These are phyloP conservation scores for Euptelea pleiosperma DNA, from an alignment of 164 flowering plant genomes.

Conservation along the genomic window DNA sequence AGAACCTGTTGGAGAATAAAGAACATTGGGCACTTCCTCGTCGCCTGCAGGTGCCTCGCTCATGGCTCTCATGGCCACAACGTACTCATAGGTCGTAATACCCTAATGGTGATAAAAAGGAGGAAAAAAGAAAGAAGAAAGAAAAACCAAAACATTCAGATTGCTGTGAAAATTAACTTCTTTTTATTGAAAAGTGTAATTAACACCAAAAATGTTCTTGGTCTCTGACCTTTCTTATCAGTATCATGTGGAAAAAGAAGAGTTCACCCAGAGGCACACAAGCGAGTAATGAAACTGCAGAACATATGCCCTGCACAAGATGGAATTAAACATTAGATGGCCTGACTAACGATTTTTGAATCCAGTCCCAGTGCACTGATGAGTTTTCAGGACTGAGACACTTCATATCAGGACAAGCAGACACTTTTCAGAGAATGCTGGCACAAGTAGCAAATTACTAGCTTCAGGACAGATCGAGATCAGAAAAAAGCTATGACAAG, in stretches of 20 bases:
- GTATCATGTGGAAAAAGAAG: constrained; percentile 92
- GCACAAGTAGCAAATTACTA: too few species aligned
- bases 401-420: neutral
- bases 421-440: too few species aligned
- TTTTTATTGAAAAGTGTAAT: neutral
- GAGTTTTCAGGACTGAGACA: neutral
- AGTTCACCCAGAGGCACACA: constrained; percentile 90
- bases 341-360: neutral
- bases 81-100: constrained; percentile 92
- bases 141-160: too few species aligned
- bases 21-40: constrained; percentile 55
- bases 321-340: neutral
- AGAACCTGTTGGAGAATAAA: constrained; percentile 83
- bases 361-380: neutral
- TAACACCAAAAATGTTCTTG: neutral
- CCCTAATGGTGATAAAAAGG: constrained; percentile 46
- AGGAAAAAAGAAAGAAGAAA: neutral
- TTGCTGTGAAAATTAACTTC: too few species aligned
- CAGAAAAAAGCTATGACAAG: too few species aligned
- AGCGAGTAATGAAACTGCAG: constrained; percentile 84
- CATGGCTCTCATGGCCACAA: constrained; percentile 93
- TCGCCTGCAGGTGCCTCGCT: constrained; percentile 82
- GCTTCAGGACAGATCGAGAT: too few species aligned
- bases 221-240: constrained; percentile 80
- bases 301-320: constrained; percentile 62